These are phyloP conservation scores for Diaporthe citrichinensis DNA, from an alignment of 2,329 filamentous ascomycete species.

Conservation along the genomic window DNA sequence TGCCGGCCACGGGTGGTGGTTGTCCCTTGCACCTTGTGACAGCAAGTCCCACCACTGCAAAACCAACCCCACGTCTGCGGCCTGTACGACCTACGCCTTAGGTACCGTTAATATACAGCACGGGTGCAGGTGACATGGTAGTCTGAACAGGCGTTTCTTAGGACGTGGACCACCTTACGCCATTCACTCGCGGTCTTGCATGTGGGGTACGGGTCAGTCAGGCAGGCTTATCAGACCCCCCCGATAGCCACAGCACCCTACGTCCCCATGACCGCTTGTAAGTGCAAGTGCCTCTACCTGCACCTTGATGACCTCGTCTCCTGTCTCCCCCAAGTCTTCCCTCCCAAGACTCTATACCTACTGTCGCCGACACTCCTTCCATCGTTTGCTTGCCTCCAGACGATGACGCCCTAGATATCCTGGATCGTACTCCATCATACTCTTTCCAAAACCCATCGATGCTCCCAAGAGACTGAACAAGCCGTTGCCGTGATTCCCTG, in stretches of 20 bases:
- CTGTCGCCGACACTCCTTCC: background rate
- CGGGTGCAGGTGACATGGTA: background rate
- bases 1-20: slow-evolving; percentile 3
- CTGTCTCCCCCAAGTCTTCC: background rate
- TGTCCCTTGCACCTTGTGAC: slow-evolving; percentile 20
- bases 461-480: slow-evolving; percentile 10
- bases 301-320: slow-evolving; percentile 33
- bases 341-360: slow-evolving; percentile 1
- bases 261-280: slow-evolving; percentile 28
- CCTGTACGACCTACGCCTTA: background rate
- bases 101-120: background rate
- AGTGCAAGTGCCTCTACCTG: slow-evolving; percentile 13
- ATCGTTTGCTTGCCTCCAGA: background rate
- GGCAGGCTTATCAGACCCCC: slow-evolving; percentile 29
- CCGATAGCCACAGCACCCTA: slow-evolving; percentile 20
- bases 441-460: background rate
- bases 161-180: slow-evolving; percentile 9
- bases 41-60: background rate
- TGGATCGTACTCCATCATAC: background rate
- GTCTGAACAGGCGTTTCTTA: background rate
- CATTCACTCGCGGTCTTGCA: slow-evolving; percentile 1
- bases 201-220: slow-evolving; percentile 22
- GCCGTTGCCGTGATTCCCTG: background rate
- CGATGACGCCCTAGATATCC: slow-evolving; percentile 4
- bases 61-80: slow-evolving; percentile 17